These are phyloP conservation scores for Aspergillus sp. DNA, from an alignment of 2,329 filamentous ascomycete genomes.

Conservation along the genomic window DNA sequence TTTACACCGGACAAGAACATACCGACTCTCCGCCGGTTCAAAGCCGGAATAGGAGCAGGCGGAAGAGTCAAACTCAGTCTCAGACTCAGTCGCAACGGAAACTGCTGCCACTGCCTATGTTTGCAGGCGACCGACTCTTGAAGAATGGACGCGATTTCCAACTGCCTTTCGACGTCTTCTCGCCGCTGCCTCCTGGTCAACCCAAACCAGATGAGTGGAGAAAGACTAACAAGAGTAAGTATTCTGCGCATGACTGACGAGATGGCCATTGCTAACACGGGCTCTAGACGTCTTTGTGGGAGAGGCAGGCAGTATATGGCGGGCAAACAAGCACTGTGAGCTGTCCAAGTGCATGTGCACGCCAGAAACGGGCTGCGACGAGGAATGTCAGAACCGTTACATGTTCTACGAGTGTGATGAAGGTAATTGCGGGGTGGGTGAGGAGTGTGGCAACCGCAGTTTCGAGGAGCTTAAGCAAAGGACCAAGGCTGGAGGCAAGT, in stretches of 20 bases:
- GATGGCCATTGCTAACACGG: constrained; percentile 31
- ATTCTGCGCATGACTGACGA: not conserved
- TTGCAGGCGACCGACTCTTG: constrained; percentile 69
- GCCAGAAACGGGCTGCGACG: constrained; percentile 76
- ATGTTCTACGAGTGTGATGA: constrained; percentile 98
- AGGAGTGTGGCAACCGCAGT: constrained; percentile 81
- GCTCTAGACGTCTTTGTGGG: constrained; percentile 83
- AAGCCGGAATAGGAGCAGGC: constrained; percentile 47
- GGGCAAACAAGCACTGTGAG: constrained; percentile 72
- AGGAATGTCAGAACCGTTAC: constrained; percentile 89
- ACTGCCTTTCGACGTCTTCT: constrained; percentile 86
- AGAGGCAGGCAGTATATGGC: constrained; percentile 77
- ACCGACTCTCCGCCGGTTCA: constrained; percentile 52
- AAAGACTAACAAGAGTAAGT: constrained; percentile 85
- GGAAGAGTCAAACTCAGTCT: constrained; percentile 29
- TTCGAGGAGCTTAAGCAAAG: constrained; percentile 79
- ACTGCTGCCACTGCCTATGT: constrained; percentile 74
- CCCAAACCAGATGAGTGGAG: constrained; percentile 92
- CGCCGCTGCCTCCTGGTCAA: constrained; percentile 79
- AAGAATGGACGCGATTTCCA: constrained; percentile 79
- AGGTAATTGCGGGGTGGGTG: constrained; percentile 79
- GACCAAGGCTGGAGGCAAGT: constrained; percentile 76
- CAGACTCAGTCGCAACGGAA: constrained; percentile 37
- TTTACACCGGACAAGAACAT: constrained; percentile 79
- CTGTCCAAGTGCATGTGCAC: constrained; percentile 78